These are phyloP conservation scores for Hypomyces rosellus DNA, from an alignment of 2,329 filamentous ascomycete species.

Conservation along the genomic window DNA sequence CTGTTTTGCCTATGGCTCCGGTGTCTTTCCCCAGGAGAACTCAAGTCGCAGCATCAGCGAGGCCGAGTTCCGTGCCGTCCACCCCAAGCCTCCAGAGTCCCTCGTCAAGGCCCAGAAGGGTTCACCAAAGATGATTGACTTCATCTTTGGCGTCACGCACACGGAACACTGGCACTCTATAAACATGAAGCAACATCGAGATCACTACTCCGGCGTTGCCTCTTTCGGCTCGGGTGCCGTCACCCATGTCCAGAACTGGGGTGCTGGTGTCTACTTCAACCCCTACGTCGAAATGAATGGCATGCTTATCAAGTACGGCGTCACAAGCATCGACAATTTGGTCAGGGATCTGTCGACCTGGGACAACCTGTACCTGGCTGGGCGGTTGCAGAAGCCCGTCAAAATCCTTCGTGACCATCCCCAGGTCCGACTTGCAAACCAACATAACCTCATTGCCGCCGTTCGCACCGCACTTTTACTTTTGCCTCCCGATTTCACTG, in stretches of 20 bases:
- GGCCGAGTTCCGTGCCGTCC: slow-evolving; percentile 56
- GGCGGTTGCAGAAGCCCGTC: slow-evolving; percentile 91
- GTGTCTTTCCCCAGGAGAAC: slow-evolving; percentile 78
- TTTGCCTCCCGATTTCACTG: slow-evolving; percentile 76
- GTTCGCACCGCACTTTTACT: slow-evolving; percentile 84
- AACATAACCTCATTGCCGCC: slow-evolving; percentile 90
- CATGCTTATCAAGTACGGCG: slow-evolving; percentile 94
- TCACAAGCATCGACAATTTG: slow-evolving; percentile 88
- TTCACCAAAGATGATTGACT: slow-evolving; percentile 94
- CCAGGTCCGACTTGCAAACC: slow-evolving; percentile 85
- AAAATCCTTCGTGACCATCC: slow-evolving; percentile 96
- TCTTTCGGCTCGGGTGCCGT: slow-evolving; percentile 80
- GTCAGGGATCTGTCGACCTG: slow-evolving; percentile 81
- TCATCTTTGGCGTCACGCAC: slow-evolving; percentile 92
- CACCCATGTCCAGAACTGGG: slow-evolving; percentile 81
- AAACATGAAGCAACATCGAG: slow-evolving; percentile 79
- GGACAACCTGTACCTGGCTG: slow-evolving; percentile 94
- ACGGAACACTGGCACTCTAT: slow-evolving; percentile 96
- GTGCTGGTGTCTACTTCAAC: slow-evolving; percentile 96
- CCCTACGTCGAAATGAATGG: slow-evolving; percentile 92
- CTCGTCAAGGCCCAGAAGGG: slow-evolving; percentile 81
- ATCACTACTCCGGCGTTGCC: slow-evolving; percentile 86
- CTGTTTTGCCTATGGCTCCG: slow-evolving; percentile 94
- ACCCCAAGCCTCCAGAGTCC: slow-evolving; percentile 74
- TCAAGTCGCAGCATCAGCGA: slow-evolving; percentile 49